phyloP scores from a whole-genome alignment of 345 rosid genomes.

The Aquilaria sinensis region DNA sequence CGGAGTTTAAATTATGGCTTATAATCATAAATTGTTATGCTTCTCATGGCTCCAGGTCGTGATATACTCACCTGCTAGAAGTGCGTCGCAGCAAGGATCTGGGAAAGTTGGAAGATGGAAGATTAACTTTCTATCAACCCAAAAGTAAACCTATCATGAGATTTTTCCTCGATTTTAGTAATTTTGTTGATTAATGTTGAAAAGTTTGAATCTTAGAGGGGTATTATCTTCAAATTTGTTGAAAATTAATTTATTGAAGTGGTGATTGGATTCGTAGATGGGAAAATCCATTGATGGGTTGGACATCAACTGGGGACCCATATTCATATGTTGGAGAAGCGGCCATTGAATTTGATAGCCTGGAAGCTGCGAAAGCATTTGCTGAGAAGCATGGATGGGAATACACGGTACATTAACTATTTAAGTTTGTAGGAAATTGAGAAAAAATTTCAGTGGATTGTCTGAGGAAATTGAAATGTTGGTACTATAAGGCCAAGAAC shows the following conservation, averaged over 20 bases:
- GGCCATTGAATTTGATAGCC: constrained; percentile 57
- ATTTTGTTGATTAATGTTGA: neutral
- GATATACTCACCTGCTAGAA: constrained; percentile 82
- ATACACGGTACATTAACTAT: constrained; percentile 22
- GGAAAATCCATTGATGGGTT: constrained; percentile 98
- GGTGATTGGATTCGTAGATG: constrained; percentile 39
- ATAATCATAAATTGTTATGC: no score
- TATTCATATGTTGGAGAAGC: constrained; percentile 92
- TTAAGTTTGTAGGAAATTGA: no score
- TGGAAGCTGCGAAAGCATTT: constrained; percentile 70
- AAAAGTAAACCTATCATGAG: constrained; percentile 41
- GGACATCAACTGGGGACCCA: constrained; percentile 96
- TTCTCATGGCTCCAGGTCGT: constrained; percentile 37
- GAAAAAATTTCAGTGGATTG: no score
- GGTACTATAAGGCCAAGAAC: no score
- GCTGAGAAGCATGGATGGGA: constrained; percentile 88
- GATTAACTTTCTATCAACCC: constrained; percentile 72
- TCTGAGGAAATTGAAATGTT: no score
- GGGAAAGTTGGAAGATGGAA: constrained; percentile 88
- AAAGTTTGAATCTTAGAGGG: neutral
- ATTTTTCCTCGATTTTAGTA: neutral
- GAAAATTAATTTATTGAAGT: neutral
- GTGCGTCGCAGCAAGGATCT: constrained; percentile 87
- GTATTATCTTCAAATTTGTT: no score
- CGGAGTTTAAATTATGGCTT: no score